Conservation (phyloP, 2,329 filamentous ascomycete genomes). For the Hymenoscyphus albidus region DNA sequence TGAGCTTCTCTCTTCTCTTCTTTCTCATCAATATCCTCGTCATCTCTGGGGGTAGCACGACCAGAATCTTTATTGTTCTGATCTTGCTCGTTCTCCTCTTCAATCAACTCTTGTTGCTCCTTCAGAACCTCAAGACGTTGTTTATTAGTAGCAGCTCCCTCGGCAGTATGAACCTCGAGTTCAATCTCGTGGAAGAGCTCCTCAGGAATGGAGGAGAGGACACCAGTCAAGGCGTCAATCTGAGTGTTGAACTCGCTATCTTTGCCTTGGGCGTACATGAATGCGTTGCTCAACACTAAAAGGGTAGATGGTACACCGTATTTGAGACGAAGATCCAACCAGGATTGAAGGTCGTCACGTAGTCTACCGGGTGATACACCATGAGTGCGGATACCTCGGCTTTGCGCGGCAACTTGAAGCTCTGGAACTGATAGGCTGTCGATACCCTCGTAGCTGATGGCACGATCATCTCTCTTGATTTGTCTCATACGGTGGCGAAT, state of each 20-base stretch:
- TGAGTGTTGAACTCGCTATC: constrained; percentile 80
- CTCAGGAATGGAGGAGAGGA: constrained; percentile 91
- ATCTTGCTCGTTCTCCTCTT: constrained; percentile 93
- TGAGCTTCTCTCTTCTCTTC: constrained; percentile 64
- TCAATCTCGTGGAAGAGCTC: constrained; percentile 99
- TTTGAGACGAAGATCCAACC: constrained; percentile 89
- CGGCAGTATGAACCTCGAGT: constrained; percentile 93
- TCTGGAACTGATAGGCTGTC: constrained; percentile 91
- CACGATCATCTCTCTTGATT: constrained; percentile 96
- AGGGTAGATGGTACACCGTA: constrained; percentile 96
- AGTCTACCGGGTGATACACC: constrained; percentile 85
- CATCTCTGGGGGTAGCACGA: constrained; percentile 73
- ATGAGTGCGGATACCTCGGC: constrained; percentile 87
- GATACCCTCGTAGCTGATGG: constrained; percentile 90
- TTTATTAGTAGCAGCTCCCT: constrained; percentile 97
- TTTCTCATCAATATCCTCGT: constrained; percentile 92
- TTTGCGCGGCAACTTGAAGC: constrained; percentile 86
- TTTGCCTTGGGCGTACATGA: constrained; percentile 87
- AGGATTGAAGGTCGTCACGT: constrained; percentile 85
- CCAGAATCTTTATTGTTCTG: constrained; percentile 73
- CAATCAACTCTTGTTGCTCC: constrained; percentile 97
- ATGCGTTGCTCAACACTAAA: constrained; percentile 92
- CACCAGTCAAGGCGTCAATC: constrained; percentile 87
- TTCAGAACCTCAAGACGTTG: constrained; percentile 96
- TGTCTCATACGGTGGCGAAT: constrained; percentile 97